Evolutionary conservation across 2,329 filamentous ascomycete species (phyloP), one percentile per base, ranked within the genome.

Genomic region (Cladobotryum protrusum): DNA sequence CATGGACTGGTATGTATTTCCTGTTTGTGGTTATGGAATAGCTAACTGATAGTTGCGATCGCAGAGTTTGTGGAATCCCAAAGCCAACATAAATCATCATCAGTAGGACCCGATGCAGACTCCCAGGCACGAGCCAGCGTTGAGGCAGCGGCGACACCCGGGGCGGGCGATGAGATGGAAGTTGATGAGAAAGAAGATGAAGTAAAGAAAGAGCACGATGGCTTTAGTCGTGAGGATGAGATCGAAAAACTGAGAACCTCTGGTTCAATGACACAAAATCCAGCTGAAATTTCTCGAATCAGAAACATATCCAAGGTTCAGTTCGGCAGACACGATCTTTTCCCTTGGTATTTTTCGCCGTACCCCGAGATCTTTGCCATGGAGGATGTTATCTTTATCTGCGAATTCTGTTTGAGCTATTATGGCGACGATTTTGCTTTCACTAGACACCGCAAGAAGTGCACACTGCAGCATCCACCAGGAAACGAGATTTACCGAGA

Each of bases 401-500:
- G 95, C 78, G 95, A 99, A 67, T 96, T 96, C 70, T 99, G 93
- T 62, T 77, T 99, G 19, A 85, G 82, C 57, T 99, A 99, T 69
- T 96, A 89, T 62, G 89, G 86, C 54, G 85, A 91, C 62, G 74
- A 83, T 50, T 88, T 87, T 56, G 83, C 89, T 4, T 99, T 97
- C 61, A 76, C 80, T 45, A 83, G 93, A 29, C 93, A 99, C 65
- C 84, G 93, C 35, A 74, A 79, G 43, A 99, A 99, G 73, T 99
- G 93, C 70, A 88, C 86, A 1, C 72, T 99, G 33, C 82, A 89
- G 50, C 93, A 99, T 60, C 93, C 93, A 1, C 93, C 93, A 0
- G 93, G 93, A 20, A 99, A 99, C 67, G 95, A 99, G 67, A 96
- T 99, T 55, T 99, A 99, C 67, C 87, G 93, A 47, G 92, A 99